Conservation (phyloP, 116 monocot species). For the Phalaenopsis hybrid region DNA sequence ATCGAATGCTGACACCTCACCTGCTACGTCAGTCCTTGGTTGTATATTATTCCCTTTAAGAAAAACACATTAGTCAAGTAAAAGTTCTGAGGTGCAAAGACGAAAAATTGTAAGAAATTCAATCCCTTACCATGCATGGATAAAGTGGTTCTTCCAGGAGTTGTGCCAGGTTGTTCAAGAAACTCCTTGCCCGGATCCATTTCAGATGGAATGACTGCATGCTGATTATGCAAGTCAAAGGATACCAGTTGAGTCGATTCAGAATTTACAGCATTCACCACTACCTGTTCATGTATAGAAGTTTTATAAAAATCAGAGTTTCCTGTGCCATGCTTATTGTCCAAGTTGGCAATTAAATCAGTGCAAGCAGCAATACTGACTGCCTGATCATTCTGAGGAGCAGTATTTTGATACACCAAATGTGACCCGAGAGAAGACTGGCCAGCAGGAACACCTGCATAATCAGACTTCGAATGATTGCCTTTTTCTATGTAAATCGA, state of each 20-base stretch:
- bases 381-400: not conserved
- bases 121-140: not conserved
- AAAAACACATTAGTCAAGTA: not conserved
- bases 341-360: conserved; percentile 1
- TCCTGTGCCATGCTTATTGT: not conserved
- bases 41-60: not conserved
- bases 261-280: conserved; percentile 16
- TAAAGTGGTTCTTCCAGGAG: not conserved
- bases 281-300: conserved; percentile 20
- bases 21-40: not conserved
- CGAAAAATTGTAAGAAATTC: not conserved
- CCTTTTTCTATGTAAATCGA: not conserved
- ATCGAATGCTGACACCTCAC: not conserved
- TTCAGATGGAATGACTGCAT: not conserved
- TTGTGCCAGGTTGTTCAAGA: conserved; percentile 4
- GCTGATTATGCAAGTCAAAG: conserved; percentile 3
- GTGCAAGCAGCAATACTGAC: not conserved
- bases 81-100: not conserved
- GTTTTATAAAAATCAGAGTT: conserved; percentile 15
- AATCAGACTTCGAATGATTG: not conserved
- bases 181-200: not conserved
- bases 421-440: not conserved
- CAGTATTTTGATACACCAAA: not conserved
- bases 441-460: not conserved
- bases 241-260: conserved; percentile 6